Base-by-base conservation (phyloP, 768 basidiomycete species). In the Pleurotus giganteus region DNA sequence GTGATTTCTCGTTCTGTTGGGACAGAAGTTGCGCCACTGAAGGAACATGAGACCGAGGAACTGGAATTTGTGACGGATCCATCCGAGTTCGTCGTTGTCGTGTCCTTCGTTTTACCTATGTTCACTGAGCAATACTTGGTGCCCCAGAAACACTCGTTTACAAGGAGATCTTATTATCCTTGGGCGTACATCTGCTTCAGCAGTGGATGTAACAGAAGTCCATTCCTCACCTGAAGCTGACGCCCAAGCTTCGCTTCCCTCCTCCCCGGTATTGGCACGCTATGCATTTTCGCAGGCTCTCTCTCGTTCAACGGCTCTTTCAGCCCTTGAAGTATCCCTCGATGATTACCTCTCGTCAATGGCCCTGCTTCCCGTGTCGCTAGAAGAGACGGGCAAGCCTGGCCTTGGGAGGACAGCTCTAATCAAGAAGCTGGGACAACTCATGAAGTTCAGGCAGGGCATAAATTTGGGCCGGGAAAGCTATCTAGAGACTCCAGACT, bases 141-240 rank as follows among this genome's bases (percentile, higher is more conserved):
- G 43, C 31, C 54, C 1, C 31, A 96, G 94, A 69, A 75, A 81
- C 62, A 96, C 94, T 0, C 84, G 93, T 26, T 76, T 97, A 51
- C 91, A 94, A 64, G 94, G 94, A 28, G 94, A 97, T 65, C 71
- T 97, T 57, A 94, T 96, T 54, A 89, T 97, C 53, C 82, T 97
- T 15, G 94, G 94, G 6, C 78, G 82, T 47, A 81, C 78, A 8
- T 74, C 85, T 0, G 75, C 82, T 11, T 72, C 88, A n/a, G 83
- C 80, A 49, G 76, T 80, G 26, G 24, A 21, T 45, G 43, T 21
- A 24, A 24, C 17, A 31, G 21, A 17, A 36, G 21, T n/a, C 15
- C n/a, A 11, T 7, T n/a, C 49, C 21, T 19, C 19, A 15, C 28
- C 21, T 17, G 23, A 23, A 2, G 34, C 19, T 24, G 12, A 29